phyloP scores from a whole-genome alignment of 495 filamentous ascomycete genomes.

The Choiromyces venosus region DNA sequence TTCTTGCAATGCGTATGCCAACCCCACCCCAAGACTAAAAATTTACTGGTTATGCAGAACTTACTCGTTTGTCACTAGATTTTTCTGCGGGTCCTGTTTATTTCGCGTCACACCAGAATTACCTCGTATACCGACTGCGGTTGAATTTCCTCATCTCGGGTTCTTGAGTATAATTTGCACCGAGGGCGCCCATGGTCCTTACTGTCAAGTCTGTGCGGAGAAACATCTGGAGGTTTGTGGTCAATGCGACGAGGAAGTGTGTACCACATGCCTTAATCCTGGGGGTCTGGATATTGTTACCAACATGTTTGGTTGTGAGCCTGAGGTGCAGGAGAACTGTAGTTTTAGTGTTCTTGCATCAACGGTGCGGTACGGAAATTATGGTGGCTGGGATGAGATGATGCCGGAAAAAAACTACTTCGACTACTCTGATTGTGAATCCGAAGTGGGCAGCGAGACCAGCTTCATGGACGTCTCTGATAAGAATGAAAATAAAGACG shows the following conservation, averaged over 20 bases:
- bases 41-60: neutral
- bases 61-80: neutral
- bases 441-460: neutral
- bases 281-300: slow-evolving; percentile 20
- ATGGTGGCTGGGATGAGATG: slow-evolving; percentile 14
- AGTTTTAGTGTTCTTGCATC: slow-evolving; percentile 14
- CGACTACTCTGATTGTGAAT: neutral
- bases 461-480: neutral
- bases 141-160: neutral
- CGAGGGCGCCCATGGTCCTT: slow-evolving; percentile 14
- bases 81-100: slow-evolving; percentile 22
- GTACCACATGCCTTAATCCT: slow-evolving; percentile 16
- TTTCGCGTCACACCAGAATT: neutral
- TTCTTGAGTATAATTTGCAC: slow-evolving; percentile 22
- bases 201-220: slow-evolving; percentile 19
- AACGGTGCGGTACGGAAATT: slow-evolving; percentile 10
- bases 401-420: neutral
- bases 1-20: slow-evolving; percentile 26
- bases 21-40: neutral
- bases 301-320: slow-evolving; percentile 18
- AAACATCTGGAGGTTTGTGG: slow-evolving; percentile 7
- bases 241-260: slow-evolving; percentile 13
- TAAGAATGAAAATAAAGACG: neutral
- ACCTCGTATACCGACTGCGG: slow-evolving; percentile 13
- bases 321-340: slow-evolving; percentile 1